Evolutionary conservation across 2,329 filamentous ascomycete genomes (phyloP), one percentile per base, ranked within the genome.

Genomic region (Plenodomus tracheiphilus): DNA sequence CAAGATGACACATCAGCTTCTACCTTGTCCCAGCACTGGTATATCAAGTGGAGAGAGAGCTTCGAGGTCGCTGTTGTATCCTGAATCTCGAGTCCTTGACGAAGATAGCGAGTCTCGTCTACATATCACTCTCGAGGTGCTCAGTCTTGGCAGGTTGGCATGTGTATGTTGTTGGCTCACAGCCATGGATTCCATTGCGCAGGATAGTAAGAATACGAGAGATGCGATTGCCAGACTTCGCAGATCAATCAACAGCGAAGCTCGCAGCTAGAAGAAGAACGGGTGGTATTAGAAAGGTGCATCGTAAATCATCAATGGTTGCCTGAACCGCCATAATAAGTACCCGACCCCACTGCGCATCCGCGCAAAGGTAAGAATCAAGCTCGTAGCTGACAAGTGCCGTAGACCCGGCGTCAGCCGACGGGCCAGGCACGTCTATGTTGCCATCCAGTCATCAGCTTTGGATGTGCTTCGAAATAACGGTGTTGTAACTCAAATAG

Each of bases 11-110:
- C 18, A 18, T 32, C n/a, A 35, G 35, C n/a, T 38, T 51, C 43
- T 53, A 61, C 64, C 41, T 18, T 60, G 56, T 22, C 61, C 51
- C 10, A 45, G 38, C 17, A 36, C 45, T 13, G 42, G 39, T 36
- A 59, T 49, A 17, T 67, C 64, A 17, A 65, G 49, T 8, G 64
- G 64, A 10, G 64, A 68, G 34, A 64, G 48, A 36, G 61, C 58
- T 21, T 69, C 65, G 7, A 55, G 54, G 22, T 69, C 62, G 47
- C 64, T 67, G 34, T 56, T 64, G 46, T 69, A 69, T 6, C 65
- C 65, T n/a, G 65, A 69, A 41, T 69, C 65, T 8, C 57, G 48
- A 8, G 65, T 67, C 38, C 55, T 58, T 4, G 59, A 61, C 3
- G 63, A 67, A 10, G 58, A 63, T 19, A 67, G 41, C 28, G 60